phyloP scores from a whole-genome alignment of 73 alveolate species.

The Paramecium sexaurelia region DNA sequence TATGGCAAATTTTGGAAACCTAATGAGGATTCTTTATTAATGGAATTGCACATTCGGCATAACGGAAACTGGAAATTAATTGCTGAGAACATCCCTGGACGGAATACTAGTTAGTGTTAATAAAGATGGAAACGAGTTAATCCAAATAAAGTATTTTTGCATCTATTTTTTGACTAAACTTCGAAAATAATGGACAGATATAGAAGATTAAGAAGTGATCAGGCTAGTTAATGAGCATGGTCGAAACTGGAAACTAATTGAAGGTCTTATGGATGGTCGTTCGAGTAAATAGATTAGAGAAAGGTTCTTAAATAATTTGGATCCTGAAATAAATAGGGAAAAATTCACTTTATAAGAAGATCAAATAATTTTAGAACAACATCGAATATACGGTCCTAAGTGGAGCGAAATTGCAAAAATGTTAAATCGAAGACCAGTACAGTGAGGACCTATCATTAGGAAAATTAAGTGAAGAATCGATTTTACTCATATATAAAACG shows the following conservation, averaged over 20 bases:
- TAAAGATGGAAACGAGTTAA: slow-evolving; percentile 52
- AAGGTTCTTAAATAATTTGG: slow-evolving; percentile 43
- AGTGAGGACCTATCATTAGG: slow-evolving; percentile 47
- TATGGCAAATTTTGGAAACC: slow-evolving; percentile 51
- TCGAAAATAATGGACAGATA: slow-evolving; percentile 40
- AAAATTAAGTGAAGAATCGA: slow-evolving; percentile 52
- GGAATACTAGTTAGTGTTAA: slow-evolving; percentile 23
- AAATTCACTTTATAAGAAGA: slow-evolving; percentile 42
- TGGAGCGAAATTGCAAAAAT: slow-evolving; percentile 54
- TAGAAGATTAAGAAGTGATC: slow-evolving; percentile 36
- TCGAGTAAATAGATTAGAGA: slow-evolving; percentile 31
- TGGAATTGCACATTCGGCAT: not conserved
- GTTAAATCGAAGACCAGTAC: slow-evolving; percentile 49
- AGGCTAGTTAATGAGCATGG: slow-evolving; percentile 22
- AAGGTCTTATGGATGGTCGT: slow-evolving; percentile 1
- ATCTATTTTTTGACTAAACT: not conserved
- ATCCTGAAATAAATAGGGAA: slow-evolving; percentile 42
- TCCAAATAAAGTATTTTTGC: slow-evolving; percentile 32
- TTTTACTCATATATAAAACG: slow-evolving; percentile 43
- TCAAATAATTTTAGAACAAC: slow-evolving; percentile 9
- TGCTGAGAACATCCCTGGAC: not conserved
- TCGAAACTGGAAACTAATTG: slow-evolving; percentile 36
- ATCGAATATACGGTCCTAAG: slow-evolving; percentile 52
- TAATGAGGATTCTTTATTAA: not conserved
- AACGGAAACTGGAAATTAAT: slow-evolving; percentile 47